Evolutionary conservation across 306 rosid species (phyloP), one percentile per base, ranked within the genome.

Genomic region (Nissolia schottii): DNA sequence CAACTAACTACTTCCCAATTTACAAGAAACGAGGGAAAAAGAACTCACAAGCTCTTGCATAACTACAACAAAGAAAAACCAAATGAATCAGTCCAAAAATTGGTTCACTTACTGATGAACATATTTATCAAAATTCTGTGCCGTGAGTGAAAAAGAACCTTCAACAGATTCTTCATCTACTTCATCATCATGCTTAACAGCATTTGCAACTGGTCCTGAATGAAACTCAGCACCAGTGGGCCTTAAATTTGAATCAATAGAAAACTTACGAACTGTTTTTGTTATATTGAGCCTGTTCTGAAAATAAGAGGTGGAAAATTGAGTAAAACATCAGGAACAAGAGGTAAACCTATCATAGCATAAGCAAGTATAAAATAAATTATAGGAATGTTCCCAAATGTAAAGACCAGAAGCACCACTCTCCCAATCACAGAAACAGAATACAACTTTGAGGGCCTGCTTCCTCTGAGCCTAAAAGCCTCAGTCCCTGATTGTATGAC

Each of bases 231-330:
- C 57, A 15, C 98, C 98, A 15, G 92, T 87, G 45, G 92, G 81
- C 66, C 80, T 87, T 80, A 94, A 81, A 84, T 86, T 65, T 69
- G 92, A 80, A 80, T 90, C 91, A 67, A 94, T 86, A 32, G 97
- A 82, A 84, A 87, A 91, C 82, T 91, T 91, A 18, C 92, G 92
- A 75, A 91, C 77, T 72, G 96, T 91, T 85, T 91, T 94, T 25
- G 98, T 89, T 84, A 94, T 82, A 85, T 94, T 94, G 84, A 91
- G 85, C 89, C 97, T 89, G 85, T 85, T 91, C 98, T 94, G 97
- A 45, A 86, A 75, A 81, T 48, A 80, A 82, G 74, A 81, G 38
- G 60, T 37, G 57, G 67, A 18, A 71, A 75, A 72, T 64, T 87
- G 78, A 80, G 81, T 63, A 56, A 53, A 45, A 53, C 31, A 28